A percentile compares a stretch with the other conserved stretches of the same genome.
Evolutionary conservation across 129 eudicot genomes (phyloP).

Genomic region (Chrysanthemum makinoi): DNA sequence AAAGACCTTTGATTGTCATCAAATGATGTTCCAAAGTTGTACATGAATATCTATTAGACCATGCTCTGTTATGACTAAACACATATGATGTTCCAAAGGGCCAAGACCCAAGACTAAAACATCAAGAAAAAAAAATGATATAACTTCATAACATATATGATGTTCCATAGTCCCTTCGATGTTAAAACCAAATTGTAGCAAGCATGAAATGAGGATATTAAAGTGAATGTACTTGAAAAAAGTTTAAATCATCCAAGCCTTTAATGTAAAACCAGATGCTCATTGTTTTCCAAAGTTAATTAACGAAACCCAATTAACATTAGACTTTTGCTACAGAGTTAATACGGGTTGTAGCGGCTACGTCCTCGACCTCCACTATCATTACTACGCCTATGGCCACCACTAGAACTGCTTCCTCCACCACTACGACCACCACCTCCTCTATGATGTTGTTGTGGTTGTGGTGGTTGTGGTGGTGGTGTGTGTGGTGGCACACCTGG

Average conservation of each 20-base stretch:
- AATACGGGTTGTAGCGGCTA: constrained; percentile 83
- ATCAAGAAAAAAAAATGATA: too few relatives aligned
- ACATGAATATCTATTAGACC: too few relatives aligned
- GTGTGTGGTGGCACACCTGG: constrained; percentile 68
- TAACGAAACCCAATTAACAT: not conserved
- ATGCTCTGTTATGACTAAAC: too few relatives aligned
- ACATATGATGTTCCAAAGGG: too few relatives aligned
- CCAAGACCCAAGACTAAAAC: too few relatives aligned
- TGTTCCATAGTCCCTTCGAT: too few relatives aligned
- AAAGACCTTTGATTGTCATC: too few relatives aligned
- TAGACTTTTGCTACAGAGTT: constrained; percentile 16
- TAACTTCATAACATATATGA: too few relatives aligned
- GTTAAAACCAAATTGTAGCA: too few relatives aligned
- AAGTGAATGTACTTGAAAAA: too few relatives aligned
- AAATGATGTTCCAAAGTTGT: too few relatives aligned
- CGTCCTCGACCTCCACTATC: constrained; percentile 72
- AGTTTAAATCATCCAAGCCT: not conserved
- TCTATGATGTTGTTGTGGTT: constrained; percentile 58
- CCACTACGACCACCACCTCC: constrained; percentile 49
- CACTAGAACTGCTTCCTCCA: constrained; percentile 60
- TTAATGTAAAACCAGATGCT: constrained; percentile 1
- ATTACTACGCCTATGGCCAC: constrained; percentile 59
- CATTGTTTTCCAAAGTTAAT: not conserved
- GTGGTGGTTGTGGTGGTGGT: constrained; percentile 47
- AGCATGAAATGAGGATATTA: too few relatives aligned